Percentiles rank a stretch among this genome's conserved stretches.
Conservation (phyloP, 129 eudicot genomes). For the Chrysanthemum lavandulifolium region DNA sequence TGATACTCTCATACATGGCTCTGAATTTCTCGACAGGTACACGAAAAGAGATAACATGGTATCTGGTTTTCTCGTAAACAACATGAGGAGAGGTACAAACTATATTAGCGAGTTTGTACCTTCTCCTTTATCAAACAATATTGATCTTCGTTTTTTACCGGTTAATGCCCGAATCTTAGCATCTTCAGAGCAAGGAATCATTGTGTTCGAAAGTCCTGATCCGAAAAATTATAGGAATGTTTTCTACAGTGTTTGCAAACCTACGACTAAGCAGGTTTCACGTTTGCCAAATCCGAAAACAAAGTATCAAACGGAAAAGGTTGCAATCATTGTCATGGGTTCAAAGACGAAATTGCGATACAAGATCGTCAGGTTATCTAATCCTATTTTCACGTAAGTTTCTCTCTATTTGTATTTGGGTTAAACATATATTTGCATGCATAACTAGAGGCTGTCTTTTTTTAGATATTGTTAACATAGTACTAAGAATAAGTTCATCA, state of each 20-base stretch:
- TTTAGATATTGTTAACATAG: not conserved
- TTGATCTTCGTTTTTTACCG: constrained; percentile 21
- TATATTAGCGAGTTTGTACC: constrained; percentile 12
- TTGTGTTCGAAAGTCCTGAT: not conserved
- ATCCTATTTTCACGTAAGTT: not conserved
- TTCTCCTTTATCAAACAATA: not conserved
- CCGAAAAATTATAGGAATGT: not conserved
- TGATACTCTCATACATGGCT: not conserved
- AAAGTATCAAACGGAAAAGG: not conserved
- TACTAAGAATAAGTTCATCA: not conserved
- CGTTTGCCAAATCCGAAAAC: constrained; percentile 20
- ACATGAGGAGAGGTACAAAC: not conserved
- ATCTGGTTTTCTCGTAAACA: constrained; percentile 19
- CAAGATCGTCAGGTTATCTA: constrained; percentile 19
- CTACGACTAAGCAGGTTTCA: constrained; percentile 15
- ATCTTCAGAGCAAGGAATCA: constrained; percentile 19
- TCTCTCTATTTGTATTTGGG: not conserved
- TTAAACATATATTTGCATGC: not conserved
- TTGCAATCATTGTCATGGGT: constrained; percentile 11
- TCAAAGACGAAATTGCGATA: constrained; percentile 22
- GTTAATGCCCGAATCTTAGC: constrained; percentile 12
- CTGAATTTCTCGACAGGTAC: constrained; percentile 5
- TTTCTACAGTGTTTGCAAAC: constrained; percentile 22
- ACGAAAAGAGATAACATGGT: constrained; percentile 17
- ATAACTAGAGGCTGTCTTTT: no score